Evolutionary conservation across 768 basidiomycete species (phyloP).

Genomic region (Tylopilus intermedius): DNA sequence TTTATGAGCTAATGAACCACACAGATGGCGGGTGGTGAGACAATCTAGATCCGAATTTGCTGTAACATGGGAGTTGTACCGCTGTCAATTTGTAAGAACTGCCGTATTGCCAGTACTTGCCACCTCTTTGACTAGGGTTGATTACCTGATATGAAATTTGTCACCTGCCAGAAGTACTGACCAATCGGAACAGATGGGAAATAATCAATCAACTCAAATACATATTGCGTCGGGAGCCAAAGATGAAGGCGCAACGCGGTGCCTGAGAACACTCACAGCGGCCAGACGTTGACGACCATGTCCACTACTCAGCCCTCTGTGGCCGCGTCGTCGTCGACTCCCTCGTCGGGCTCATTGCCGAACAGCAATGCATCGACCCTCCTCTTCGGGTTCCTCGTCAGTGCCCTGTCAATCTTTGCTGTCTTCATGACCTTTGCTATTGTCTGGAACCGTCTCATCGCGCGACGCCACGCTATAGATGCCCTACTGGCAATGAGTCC

Average conservation of each 20-base stretch:
- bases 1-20: not conserved
- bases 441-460: slow-evolving; percentile 31
- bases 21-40: slow-evolving; percentile 28
- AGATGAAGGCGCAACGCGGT: not conserved
- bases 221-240: not conserved
- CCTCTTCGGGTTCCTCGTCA: slow-evolving; percentile 31
- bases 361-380: slow-evolving; percentile 20
- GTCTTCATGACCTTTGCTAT: slow-evolving; percentile 29
- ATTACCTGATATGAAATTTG: slow-evolving; percentile 3
- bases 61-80: not conserved
- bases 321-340: not conserved
- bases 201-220: not conserved
- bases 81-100: not conserved
- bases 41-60: not conserved
- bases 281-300: slow-evolving; percentile 16
- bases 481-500: slow-evolving; percentile 8
- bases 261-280: slow-evolving; percentile 14
- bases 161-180: not conserved
- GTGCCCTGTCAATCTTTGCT: slow-evolving; percentile 28
- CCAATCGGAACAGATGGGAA: slow-evolving; percentile 16
- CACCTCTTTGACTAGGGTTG: not conserved
- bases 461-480: slow-evolving; percentile 27
- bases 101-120: not conserved
- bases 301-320: slow-evolving; percentile 14
- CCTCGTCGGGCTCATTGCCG: not conserved